Percentiles rank a stretch among this genome's conserved stretches.
Conservation (phyloP, 2,329 filamentous ascomycete genomes). For the Cercospora sp. region DNA sequence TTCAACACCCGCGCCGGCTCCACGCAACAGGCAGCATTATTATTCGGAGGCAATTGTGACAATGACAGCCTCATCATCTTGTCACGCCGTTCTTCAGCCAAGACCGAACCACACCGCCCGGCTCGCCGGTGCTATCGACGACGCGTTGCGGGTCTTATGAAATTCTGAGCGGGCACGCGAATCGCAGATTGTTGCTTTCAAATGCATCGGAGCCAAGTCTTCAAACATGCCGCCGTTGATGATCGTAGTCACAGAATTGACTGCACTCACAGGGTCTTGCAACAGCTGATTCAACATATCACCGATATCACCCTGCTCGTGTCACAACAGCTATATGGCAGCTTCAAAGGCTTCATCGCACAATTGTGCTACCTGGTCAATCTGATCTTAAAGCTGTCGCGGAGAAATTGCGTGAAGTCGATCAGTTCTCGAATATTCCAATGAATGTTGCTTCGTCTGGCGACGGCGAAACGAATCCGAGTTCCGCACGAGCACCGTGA, state of each 20-base stretch:
- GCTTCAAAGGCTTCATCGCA: background rate
- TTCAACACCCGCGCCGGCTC: background rate
- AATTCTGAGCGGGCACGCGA: background rate
- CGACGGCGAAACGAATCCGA: background rate
- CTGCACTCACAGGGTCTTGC: background rate
- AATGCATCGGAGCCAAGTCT: background rate
- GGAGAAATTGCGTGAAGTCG: background rate
- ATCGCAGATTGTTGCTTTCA: background rate
- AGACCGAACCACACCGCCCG: background rate
- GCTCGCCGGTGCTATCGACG: background rate
- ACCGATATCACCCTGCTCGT: background rate
- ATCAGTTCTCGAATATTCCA: background rate
- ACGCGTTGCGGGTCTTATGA: background rate
- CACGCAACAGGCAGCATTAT: background rate
- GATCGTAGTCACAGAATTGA: background rate
- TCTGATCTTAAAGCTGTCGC: background rate
- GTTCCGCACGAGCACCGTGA: background rate
- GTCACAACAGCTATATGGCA: background rate
- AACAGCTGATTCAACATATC: background rate
- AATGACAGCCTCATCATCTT: background rate
- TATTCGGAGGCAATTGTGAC: background rate
- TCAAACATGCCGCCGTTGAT: background rate
- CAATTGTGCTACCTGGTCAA: background rate
- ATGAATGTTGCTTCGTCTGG: background rate
- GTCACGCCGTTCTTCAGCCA: background rate